phyloP scores from a whole-genome alignment of 176 grass and related monocot species.

The Oropetium thomaeum region DNA sequence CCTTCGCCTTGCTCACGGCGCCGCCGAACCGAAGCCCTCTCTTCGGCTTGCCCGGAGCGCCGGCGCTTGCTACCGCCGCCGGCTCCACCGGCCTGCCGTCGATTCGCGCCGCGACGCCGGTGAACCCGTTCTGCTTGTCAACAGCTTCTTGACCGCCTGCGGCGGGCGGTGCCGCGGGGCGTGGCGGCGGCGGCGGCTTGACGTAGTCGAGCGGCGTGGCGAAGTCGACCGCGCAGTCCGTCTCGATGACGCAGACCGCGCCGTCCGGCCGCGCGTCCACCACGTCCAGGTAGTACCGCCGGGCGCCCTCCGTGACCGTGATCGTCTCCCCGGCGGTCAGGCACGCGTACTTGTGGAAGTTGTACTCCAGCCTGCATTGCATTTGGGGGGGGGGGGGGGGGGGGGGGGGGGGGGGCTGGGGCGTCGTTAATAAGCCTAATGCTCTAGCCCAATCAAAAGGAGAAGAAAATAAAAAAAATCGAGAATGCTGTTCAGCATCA shows the following conservation, averaged over 20 bases:
- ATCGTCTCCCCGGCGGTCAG: slow-evolving; percentile 76
- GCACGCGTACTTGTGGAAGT: slow-evolving; percentile 47
- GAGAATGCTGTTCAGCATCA: too few species aligned
- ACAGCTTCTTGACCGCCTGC: too few species aligned
- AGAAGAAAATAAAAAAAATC: too few species aligned
- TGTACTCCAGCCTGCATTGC: slow-evolving; percentile 58
- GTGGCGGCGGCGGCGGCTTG: background rate
- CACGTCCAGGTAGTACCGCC: slow-evolving; percentile 61
- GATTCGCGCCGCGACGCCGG: background rate
- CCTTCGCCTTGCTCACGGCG: background rate
- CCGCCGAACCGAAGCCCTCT: background rate
- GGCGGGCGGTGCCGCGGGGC: too few species aligned
- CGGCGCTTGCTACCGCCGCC: background rate
- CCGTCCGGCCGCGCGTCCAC: slow-evolving; percentile 52
- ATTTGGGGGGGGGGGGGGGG: too few species aligned
- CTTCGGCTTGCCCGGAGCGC: background rate
- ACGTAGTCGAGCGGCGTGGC: slow-evolving; percentile 48
- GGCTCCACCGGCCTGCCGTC: slow-evolving; percentile 31
- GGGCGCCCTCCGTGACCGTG: slow-evolving; percentile 50
- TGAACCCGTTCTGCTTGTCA: too few species aligned
- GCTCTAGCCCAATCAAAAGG: too few species aligned
- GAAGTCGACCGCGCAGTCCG: slow-evolving; percentile 80
- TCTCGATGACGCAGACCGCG: slow-evolving; percentile 57
- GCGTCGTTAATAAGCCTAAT: too few species aligned
- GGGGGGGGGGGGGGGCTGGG: too few species aligned